These are phyloP conservation scores for Penicillium malachiteum DNA, from an alignment of 495 filamentous ascomycete genomes.

Conservation along the genomic window DNA sequence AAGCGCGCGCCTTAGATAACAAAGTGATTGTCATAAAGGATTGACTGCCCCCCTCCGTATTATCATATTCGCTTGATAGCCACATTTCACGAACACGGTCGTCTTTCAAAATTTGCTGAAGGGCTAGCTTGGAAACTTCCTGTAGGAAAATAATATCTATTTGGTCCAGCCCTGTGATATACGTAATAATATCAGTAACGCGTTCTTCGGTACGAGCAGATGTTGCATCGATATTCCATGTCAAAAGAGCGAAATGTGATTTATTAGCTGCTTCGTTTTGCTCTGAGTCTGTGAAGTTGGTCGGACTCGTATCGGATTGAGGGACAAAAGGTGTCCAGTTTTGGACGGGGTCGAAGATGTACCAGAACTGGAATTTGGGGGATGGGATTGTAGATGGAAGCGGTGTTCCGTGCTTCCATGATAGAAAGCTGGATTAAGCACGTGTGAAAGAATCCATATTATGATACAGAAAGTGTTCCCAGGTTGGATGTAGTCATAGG, in stretches of 20 bases:
- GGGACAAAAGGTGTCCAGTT: too few species aligned
- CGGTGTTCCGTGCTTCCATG: too few species aligned
- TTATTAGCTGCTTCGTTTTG: background rate
- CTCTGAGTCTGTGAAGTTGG: too few species aligned
- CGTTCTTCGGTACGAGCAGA: background rate
- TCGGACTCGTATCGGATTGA: too few species aligned
- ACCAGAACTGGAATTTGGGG: too few species aligned
- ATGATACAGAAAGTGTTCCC: too few species aligned
- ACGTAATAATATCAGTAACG: slow-evolving; percentile 13
- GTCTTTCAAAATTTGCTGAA: slow-evolving; percentile 13
- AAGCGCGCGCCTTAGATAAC: slow-evolving; percentile 15
- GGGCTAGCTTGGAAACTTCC: slow-evolving; percentile 16
- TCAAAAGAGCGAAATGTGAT: slow-evolving; percentile 12
- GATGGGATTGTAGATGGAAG: too few species aligned
- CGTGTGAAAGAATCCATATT: too few species aligned
- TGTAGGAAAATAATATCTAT: slow-evolving; percentile 20
- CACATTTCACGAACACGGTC: slow-evolving; percentile 13
- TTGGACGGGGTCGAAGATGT: too few species aligned
- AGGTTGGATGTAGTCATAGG: too few species aligned
- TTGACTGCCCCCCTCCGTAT: slow-evolving; percentile 7
- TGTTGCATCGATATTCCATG: slow-evolving; percentile 20
- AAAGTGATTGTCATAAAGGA: slow-evolving; percentile 20
- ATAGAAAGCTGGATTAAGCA: too few species aligned
- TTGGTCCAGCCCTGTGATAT: slow-evolving; percentile 3
- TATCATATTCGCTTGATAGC: slow-evolving; percentile 18